A percentile compares a stretch with the other conserved stretches of the same genome.
Evolutionary conservation across 2,329 filamentous ascomycete species (phyloP).

Genomic region (Emmonsiellopsis sp.): DNA sequence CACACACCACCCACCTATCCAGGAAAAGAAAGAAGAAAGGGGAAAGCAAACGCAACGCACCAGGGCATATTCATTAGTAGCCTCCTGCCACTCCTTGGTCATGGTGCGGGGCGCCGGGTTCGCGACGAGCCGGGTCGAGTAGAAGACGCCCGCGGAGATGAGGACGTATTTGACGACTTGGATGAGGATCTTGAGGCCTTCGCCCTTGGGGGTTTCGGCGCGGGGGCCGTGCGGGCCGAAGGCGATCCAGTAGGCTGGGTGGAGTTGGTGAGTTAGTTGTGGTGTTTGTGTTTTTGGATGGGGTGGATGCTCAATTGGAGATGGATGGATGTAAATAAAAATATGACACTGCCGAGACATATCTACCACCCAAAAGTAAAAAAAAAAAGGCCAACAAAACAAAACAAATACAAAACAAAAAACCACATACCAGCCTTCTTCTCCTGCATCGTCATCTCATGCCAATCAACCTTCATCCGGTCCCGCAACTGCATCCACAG

Average conservation of each 20-base stretch:
- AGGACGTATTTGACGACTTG: constrained; percentile 61
- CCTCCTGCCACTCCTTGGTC: constrained; percentile 96
- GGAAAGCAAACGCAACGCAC: constrained; percentile 42
- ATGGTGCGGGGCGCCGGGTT: constrained; percentile 70
- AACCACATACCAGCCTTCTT: constrained; percentile 90
- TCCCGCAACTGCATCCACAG: constrained; percentile 97
- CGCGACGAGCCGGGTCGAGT: constrained; percentile 60
- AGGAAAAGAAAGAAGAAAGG: neutral
- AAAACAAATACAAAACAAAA: neutral
- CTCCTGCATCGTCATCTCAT: constrained; percentile 87
- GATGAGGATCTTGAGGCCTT: constrained; percentile 67
- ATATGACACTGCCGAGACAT: neutral
- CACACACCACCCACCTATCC: no score
- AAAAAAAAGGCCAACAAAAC: no score
- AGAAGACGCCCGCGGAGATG: constrained; percentile 63
- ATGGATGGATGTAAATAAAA: neutral
- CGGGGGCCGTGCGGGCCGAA: constrained; percentile 96
- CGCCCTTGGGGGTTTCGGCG: constrained; percentile 70
- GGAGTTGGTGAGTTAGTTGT: neutral
- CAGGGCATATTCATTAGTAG: constrained; percentile 85
- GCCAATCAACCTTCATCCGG: constrained; percentile 97
- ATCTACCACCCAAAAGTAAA: no score
- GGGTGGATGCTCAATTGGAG: no score
- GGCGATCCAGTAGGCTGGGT: constrained; percentile 91
- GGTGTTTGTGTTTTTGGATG: neutral